These are phyloP conservation scores for Microbotryomycetes sp. DNA, from an alignment of 1,284 basidiomycete species.

Conservation along the genomic window DNA sequence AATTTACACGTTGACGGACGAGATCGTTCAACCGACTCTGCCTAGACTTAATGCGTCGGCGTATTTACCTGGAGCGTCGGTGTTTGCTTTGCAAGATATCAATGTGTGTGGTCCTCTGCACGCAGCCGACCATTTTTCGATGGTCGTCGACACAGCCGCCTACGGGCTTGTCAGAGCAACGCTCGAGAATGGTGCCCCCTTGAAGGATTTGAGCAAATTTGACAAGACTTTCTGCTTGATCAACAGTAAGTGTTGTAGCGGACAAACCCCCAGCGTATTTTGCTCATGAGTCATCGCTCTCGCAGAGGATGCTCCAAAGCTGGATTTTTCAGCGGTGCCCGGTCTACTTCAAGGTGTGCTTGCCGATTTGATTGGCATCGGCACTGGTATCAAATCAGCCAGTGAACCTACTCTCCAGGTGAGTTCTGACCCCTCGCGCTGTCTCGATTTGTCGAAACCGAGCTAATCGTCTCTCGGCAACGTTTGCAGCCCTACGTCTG, in stretches of 20 bases:
- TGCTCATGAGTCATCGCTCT: not conserved
- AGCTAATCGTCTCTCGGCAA: too few species aligned
- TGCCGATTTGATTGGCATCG: not conserved
- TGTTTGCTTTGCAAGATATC: constrained; percentile 23
- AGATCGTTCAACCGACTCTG: constrained; percentile 39
- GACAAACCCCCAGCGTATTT: too few species aligned
- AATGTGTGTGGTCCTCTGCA: constrained; percentile 2
- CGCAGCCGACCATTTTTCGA: constrained; percentile 22
- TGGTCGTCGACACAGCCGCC: constrained; percentile 22
- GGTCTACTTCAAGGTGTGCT: not conserved
- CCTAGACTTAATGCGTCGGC: constrained; percentile 10
- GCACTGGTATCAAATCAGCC: not conserved
- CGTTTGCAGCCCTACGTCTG: constrained; percentile 1
- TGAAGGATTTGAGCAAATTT: not conserved
- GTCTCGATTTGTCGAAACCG: too few species aligned
- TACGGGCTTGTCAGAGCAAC: constrained; percentile 21
- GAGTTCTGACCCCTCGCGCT: too few species aligned
- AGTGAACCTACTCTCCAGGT: not conserved
- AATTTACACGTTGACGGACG: constrained; percentile 29
- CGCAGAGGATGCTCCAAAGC: not conserved
- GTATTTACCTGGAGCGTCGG: constrained; percentile 18
- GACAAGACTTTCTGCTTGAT: constrained; percentile 4
- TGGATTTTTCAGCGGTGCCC: not conserved
- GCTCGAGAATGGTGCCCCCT: constrained; percentile 1
- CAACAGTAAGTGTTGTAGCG: not conserved